Percentiles rank a stretch among this genome's conserved stretches.
These are phyloP conservation scores for Xylaria castorea DNA, from an alignment of 495 filamentous ascomycete genomes.

Conservation along the genomic window DNA sequence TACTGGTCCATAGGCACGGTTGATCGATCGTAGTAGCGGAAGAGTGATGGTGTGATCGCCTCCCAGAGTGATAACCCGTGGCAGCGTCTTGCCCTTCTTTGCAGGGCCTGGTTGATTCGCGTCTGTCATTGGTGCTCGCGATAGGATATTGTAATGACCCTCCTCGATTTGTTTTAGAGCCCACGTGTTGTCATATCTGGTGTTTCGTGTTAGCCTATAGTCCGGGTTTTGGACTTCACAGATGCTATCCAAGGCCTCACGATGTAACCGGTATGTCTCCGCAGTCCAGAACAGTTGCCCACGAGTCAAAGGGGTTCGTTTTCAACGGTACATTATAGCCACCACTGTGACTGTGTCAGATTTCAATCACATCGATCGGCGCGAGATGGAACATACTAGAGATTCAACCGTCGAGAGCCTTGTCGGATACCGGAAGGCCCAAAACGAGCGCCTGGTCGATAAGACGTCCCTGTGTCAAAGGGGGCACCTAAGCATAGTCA, in stretches of 20 bases:
- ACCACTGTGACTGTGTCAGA: constrained; percentile 48
- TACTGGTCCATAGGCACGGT: constrained; percentile 78
- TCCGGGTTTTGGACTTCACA: not conserved
- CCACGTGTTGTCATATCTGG: constrained; percentile 71
- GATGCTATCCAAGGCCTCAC: constrained; percentile 37
- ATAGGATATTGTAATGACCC: constrained; percentile 63
- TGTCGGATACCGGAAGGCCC: constrained; percentile 86
- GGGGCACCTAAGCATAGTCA: constrained; percentile 42
- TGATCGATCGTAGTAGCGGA: constrained; percentile 76
- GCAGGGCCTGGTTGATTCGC: constrained; percentile 55
- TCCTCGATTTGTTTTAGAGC: constrained; percentile 82
- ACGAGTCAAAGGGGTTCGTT: constrained; percentile 80
- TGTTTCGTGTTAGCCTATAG: not conserved
- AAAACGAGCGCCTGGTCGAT: constrained; percentile 73
- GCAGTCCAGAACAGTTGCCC: constrained; percentile 81
- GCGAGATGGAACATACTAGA: constrained; percentile 48
- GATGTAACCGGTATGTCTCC: constrained; percentile 86
- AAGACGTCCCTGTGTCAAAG: constrained; percentile 50
- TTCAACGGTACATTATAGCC: constrained; percentile 80
- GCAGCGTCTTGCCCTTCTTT: constrained; percentile 59
- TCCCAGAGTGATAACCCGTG: constrained; percentile 75
- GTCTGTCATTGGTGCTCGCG: constrained; percentile 56
- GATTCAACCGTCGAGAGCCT: constrained; percentile 76
- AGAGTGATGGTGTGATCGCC: constrained; percentile 87
- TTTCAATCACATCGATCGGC: constrained; percentile 11